Conservation (phyloP, 176 grass and related monocot species). For the Oryza nivara region DNA sequence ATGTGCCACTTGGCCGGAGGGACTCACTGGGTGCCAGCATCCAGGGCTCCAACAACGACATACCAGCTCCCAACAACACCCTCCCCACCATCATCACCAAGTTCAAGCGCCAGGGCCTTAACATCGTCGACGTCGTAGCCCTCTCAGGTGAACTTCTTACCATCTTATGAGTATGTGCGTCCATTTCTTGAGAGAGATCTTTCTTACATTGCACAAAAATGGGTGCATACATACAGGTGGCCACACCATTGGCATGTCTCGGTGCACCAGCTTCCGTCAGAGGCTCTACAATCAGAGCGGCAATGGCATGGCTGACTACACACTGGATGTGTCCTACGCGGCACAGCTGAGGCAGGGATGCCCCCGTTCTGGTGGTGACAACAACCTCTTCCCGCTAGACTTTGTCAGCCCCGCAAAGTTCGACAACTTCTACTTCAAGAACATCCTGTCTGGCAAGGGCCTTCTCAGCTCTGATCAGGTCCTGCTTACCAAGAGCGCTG, state of each 20-base stretch:
- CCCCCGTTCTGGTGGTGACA: conserved; percentile 69
- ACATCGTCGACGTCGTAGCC: conserved; percentile 72
- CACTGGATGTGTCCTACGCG: conserved; percentile 55
- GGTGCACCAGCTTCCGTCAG: conserved; percentile 89
- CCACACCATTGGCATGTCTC: conserved; percentile 83
- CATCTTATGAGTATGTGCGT: neutral
- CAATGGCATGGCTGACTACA: conserved; percentile 70
- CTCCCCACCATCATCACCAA: conserved; percentile 90
- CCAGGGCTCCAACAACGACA: conserved; percentile 87
- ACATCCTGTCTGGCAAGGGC: conserved; percentile 65
- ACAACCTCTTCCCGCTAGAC: conserved; percentile 90
- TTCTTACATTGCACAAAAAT: neutral
- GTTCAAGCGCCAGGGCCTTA: conserved; percentile 78
- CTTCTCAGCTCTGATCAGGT: conserved; percentile 87
- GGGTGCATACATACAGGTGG: conserved; percentile 47
- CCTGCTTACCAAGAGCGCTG: conserved; percentile 62
- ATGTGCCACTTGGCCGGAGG: conserved; percentile 83
- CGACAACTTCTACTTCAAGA: conserved; percentile 91
- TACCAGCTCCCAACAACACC: conserved; percentile 95
- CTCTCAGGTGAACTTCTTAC: conserved; percentile 55
- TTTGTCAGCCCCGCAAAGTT: conserved; percentile 62
- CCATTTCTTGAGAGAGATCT: neutral
- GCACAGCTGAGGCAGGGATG: conserved; percentile 59
- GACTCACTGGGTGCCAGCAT: conserved; percentile 81
- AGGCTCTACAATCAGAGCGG: conserved; percentile 88